phyloP scores from a whole-genome alignment of 441 rosid species.

The Erodium chrysanthum region DNA sequence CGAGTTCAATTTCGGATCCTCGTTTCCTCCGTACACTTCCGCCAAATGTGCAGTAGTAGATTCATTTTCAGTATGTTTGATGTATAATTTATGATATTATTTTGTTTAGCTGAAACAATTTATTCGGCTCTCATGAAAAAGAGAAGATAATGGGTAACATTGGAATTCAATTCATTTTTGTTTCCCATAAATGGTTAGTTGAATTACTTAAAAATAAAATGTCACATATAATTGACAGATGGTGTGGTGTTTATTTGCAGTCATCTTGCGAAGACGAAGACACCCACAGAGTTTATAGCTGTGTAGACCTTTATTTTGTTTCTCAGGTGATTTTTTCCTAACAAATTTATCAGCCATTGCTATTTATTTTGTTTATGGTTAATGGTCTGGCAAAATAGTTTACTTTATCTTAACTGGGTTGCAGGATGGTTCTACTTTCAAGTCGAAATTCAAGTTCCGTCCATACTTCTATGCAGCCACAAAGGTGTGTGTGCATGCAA shows the following conservation, averaged over 20 bases:
- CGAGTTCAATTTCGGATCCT: neutral
- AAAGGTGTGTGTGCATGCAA: slow-evolving; percentile 33
- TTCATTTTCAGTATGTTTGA: neutral
- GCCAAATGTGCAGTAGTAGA: neutral
- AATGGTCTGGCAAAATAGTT: slow-evolving; percentile 4
- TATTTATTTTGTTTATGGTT: slow-evolving; percentile 7
- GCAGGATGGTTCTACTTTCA: slow-evolving; percentile 85
- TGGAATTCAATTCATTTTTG: neutral
- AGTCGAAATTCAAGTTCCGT: slow-evolving; percentile 79
- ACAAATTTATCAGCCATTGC: slow-evolving; percentile 9
- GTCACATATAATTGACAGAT: neutral
- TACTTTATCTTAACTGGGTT: slow-evolving; percentile 9
- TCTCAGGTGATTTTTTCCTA: slow-evolving; percentile 39
- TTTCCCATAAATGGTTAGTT: neutral
- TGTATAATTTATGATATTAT: neutral
- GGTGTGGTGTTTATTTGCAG: slow-evolving; percentile 32
- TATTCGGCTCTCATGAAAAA: neutral
- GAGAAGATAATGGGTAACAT: neutral
- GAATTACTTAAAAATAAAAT: neutral
- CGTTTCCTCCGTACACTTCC: neutral
- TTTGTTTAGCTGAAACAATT: neutral
- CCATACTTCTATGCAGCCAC: slow-evolving; percentile 88
- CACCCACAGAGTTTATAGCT: slow-evolving; percentile 53
- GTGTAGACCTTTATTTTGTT: slow-evolving; percentile 83
- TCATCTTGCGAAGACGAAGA: slow-evolving; percentile 80